Evolutionary conservation across 768 basidiomycete species (phyloP).

Genomic region (Lactarius trivialis): DNA sequence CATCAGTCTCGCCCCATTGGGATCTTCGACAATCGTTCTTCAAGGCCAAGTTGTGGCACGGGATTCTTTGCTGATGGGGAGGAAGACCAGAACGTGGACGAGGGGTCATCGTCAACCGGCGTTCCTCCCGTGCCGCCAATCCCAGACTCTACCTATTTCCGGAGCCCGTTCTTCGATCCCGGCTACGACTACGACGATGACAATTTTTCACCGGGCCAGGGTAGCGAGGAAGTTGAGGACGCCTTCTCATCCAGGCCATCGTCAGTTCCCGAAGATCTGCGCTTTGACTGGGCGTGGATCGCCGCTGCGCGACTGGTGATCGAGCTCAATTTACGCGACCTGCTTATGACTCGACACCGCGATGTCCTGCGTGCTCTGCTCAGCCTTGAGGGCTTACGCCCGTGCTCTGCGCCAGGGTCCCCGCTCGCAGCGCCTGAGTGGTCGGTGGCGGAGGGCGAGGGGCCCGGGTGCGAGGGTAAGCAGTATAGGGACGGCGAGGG

Average conservation of each 20-base stretch:
- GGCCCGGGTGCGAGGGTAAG: not conserved
- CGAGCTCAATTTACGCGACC: conserved; percentile 44
- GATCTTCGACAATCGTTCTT: not conserved
- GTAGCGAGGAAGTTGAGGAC: conserved; percentile 12
- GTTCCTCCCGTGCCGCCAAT: not conserved
- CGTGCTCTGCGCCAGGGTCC: conserved; percentile 27
- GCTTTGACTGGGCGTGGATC: conserved; percentile 46
- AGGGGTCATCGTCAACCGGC: not conserved
- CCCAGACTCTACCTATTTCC: not conserved
- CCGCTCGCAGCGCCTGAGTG: not conserved
- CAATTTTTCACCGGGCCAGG: not conserved
- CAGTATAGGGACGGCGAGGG: conserved; percentile 31
- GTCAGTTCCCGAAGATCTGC: conserved; percentile 25
- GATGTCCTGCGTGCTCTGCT: conserved; percentile 27
- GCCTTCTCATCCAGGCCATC: not conserved
- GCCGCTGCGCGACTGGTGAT: conserved; percentile 45
- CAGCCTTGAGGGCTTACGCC: conserved; percentile 27
- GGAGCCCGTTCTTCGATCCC: not conserved
- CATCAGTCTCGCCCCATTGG: no score
- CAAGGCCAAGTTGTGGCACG: no score
- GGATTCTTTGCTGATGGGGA: not conserved
- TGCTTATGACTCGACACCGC: conserved; percentile 25
- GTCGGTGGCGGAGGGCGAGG: not conserved
- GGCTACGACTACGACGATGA: not conserved
- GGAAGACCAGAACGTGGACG: not conserved